Base-by-base conservation (phyloP, 148 eudicot genomes). In the Oxyria digyna region DNA sequence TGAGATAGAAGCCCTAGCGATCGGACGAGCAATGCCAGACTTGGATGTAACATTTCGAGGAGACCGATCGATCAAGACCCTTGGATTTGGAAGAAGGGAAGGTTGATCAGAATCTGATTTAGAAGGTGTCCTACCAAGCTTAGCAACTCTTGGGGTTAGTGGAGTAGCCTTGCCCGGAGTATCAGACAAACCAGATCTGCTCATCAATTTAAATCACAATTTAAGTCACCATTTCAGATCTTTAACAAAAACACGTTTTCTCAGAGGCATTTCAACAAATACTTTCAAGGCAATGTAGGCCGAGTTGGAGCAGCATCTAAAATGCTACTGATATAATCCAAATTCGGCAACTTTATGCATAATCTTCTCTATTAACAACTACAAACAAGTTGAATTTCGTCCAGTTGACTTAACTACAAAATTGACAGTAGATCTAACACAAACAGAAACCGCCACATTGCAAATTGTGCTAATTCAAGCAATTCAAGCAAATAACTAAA, bases 31-130 rank as follows among this genome's bases (percentile, higher is more conserved):
- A 32, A 78, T 52, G 12, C 76, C 37, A 2, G 94, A 85, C 80
- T 87, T 93, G 0, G 94, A 75, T 48, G 77, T 71, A 37, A 82
- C 79, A n/a, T 89, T 46, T 67, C 81, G 74, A 0, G 89, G 88
- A 0, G 98, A 89, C 7, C 88, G 76, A 70, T 93, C 98, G 20
- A 78, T 64, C 1, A 96, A 86, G 55, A 72, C 67, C 43, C 94
- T 81, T 0, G 91, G 52, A 71, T 71, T 87, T 76, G 67, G 87
- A 12, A 72, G 69, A 41, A 93, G 84, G 52, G 96, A 81, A 57
- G 84, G 81, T 8, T 91, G 78, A 75, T 86, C 87, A 24, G 82
- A 81, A 81, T 86, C 88, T 8, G 96, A 79, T 81, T 84, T 89
- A 55, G 79, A 66, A 73, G 74, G 72, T 77, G 83, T 82, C 76